A percentile compares a stretch with the other conserved stretches of the same genome.
These are phyloP conservation scores for Penicillium sp. DNA, from an alignment of 2,329 filamentous ascomycete genomes.

Conservation along the genomic window DNA sequence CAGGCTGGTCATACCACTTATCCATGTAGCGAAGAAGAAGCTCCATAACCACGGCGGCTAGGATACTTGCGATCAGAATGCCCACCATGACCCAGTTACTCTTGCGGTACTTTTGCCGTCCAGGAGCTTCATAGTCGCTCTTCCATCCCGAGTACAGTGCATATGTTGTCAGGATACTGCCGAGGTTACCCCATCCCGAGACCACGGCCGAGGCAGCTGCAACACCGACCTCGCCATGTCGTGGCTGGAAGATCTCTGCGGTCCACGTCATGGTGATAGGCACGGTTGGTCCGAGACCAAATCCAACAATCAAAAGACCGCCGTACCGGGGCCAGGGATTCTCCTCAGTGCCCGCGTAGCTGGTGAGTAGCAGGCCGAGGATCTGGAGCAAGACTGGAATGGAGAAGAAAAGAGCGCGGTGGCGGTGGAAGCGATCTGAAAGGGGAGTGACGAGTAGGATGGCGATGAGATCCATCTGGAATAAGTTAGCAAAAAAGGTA, in stretches of 20 bases:
- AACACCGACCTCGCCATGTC: slow-evolving; percentile 86
- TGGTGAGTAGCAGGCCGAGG: slow-evolving; percentile 70
- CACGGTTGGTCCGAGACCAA: slow-evolving; percentile 83
- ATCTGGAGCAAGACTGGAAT: slow-evolving; percentile 74
- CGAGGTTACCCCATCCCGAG: slow-evolving; percentile 79
- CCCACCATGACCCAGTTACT: slow-evolving; percentile 87
- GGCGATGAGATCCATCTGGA: slow-evolving; percentile 76
- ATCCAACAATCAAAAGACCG: slow-evolving; percentile 83
- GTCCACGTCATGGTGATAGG: slow-evolving; percentile 95
- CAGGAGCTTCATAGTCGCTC: slow-evolving; percentile 60
- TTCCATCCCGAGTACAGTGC: slow-evolving; percentile 85
- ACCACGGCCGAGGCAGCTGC: slow-evolving; percentile 81
- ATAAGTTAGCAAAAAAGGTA: slow-evolving; percentile 1
- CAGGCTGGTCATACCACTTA: slow-evolving; percentile 10
- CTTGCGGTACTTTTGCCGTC: slow-evolving; percentile 67
- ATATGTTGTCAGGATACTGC: slow-evolving; percentile 82
- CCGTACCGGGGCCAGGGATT: slow-evolving; percentile 81
- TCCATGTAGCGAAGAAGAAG: slow-evolving; percentile 53
- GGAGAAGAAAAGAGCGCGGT: slow-evolving; percentile 77
- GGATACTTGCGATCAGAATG: slow-evolving; percentile 72
- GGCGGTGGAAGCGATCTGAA: slow-evolving; percentile 77
- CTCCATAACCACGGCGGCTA: slow-evolving; percentile 63
- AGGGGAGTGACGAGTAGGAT: slow-evolving; percentile 81
- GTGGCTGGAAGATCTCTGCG: slow-evolving; percentile 80
- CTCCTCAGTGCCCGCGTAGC: slow-evolving; percentile 59